Evolutionary conservation across 23 red algal species (phyloP), one percentile per base, ranked within the genome.

Genomic region (Gracilaria caudata): DNA sequence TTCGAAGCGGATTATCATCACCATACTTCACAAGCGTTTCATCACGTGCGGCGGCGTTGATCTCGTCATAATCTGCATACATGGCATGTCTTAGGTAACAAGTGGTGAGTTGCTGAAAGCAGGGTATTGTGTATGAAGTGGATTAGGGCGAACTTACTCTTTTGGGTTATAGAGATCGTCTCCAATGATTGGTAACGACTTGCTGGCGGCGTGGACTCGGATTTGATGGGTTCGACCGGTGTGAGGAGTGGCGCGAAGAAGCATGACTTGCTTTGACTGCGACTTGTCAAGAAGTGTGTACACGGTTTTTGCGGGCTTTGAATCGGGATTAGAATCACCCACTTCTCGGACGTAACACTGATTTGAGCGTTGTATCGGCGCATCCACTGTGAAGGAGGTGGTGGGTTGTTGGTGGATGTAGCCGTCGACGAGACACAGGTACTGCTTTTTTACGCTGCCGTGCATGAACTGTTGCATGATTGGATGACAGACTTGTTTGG

Each of bases 151-250:
- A 56, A 77, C 79, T 35, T 71, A 86, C 90, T 85, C 80, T 73
- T 66, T 85, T 13, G 47, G 55, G 53, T 85, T 85, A 57, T 93
- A 93, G 4, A 93, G 38, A 65, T 85, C 81, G 51, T 93, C 90
- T 21, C 90, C 90, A 19, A 93, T 81, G 57, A 93, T 93, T 4
- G 90, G 90, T 28, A 93, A 44, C 2, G 74, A 78, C 21, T 51
- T 24, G 37, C 73, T 54, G 19, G 46, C 58, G 5, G 84, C 82
- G 51, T 94, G 92, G n/a, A 94, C 47, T 37, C 92, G 83, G 26
- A 94, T 86, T 51, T 94, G 92, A 73, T 94, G 92, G 19, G 92
- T 94, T 64, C 92, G 58, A 25, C 92, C 92, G 7, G 81, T 94
- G 9, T 73, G 68, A 7, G 92, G 92, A 21, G 86, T 64, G 44